Base-by-base conservation (phyloP, 2,329 filamentous ascomycete species). In the Penicillium sp. region DNA sequence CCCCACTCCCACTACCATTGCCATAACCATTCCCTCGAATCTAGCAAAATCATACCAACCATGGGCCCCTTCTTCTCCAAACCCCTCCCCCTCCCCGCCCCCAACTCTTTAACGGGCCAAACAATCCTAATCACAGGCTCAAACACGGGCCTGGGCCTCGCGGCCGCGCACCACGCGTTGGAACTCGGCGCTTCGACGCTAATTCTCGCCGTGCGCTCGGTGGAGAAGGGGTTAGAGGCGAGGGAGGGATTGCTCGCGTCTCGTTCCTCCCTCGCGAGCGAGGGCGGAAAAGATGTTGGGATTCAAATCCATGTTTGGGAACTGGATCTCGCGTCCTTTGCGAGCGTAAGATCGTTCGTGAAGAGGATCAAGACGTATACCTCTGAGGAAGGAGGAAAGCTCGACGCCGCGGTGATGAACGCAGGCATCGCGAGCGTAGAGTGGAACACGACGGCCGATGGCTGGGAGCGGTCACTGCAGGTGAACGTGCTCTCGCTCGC, bases 121-220 rank as follows among this genome's bases (percentile, higher is more conserved):
- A 62, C 60, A 17, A 46, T 66, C 50, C 53, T 66, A 7, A 63
- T 66, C 50, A 66, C 53, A 4, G 60, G 60, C 19, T 51, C 35
- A 1, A 62, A 62, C 46, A 62, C 60, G 3, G 60, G 60, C n/a
- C 76, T 84, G 1, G 82, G 82, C 13, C 72, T 76, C 38, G 82
- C 83, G 73, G 78, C 82, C n/a, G 79, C 81, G 2, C 74, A 77
- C 3, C 79, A 82, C 64, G 75, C 80, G 55, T 74, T 78, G 2
- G 67, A 72, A 1, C 74, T 83, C 15, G 73, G 75, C 11, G 78
- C 77, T 23, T 69, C 68, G 1, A 78, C 73, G 13, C 68, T 84
- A 44, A 81, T 84, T 59, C 71, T 84, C 30, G 80, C 77, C 7
- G 78, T 80, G 29, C 79, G 82, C 17, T 77, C 68, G 19, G 21